phyloP scores from a whole-genome alignment of 2,329 filamentous ascomycete species.

The Zymoseptoria crescenta region DNA sequence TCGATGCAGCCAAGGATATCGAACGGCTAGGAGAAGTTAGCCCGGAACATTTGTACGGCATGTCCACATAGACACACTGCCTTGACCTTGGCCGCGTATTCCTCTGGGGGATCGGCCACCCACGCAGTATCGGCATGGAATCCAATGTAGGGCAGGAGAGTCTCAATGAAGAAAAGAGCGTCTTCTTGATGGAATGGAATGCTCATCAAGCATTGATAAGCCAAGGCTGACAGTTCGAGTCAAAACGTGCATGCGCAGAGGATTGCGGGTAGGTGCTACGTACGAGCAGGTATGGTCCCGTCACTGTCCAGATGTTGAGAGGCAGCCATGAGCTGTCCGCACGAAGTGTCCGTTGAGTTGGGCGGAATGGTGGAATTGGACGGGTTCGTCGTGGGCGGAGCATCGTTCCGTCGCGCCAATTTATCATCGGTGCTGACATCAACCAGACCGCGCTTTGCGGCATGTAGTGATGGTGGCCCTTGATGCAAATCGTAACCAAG shows the following conservation, averaged over 20 bases:
- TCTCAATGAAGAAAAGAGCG: not conserved
- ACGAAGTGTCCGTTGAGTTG: not conserved
- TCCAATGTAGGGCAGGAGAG: not conserved
- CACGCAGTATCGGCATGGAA: not conserved
- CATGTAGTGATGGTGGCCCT: not conserved
- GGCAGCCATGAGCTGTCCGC: not conserved
- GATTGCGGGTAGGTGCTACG: not conserved
- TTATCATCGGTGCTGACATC: not conserved
- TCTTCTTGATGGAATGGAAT: not conserved
- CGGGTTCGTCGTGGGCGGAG: not conserved
- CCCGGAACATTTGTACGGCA: not conserved
- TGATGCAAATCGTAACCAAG: not conserved
- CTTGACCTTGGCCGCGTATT: not conserved
- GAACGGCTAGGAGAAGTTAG: not conserved
- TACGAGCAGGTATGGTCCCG: not conserved
- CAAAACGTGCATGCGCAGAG: not conserved
- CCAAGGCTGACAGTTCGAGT: not conserved
- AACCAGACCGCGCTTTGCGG: not conserved
- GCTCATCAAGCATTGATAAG: not conserved
- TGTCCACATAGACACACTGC: not conserved
- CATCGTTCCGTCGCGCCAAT: not conserved
- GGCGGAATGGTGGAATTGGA: not conserved
- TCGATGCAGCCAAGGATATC: not conserved
- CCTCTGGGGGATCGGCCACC: not conserved
- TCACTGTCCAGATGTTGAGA: not conserved